phyloP scores from a whole-genome alignment of 164 flowering plant species.

The Buxus sempervirens region DNA sequence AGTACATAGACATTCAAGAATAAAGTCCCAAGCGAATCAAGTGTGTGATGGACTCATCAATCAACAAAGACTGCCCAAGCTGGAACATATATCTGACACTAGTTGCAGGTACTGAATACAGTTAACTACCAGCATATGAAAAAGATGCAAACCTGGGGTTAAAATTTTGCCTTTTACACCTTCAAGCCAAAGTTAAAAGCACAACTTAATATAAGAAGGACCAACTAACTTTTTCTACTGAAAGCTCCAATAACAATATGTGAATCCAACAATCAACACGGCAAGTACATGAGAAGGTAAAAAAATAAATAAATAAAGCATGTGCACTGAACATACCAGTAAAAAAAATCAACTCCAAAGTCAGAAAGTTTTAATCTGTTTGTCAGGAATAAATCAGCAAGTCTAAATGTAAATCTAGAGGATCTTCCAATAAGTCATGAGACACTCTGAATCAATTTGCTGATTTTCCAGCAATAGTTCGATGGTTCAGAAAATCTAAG shows the following conservation, averaged over 20 bases:
- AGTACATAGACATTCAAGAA: background rate
- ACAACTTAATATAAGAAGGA: background rate
- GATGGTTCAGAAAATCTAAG: too few relatives aligned
- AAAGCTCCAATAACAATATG: background rate
- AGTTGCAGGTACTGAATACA: too few relatives aligned
- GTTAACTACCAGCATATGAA: background rate
- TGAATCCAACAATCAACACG: background rate
- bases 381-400: too few relatives aligned
- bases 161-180: background rate
- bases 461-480: too few relatives aligned
- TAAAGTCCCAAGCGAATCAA: background rate
- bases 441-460: too few relatives aligned
- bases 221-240: background rate
- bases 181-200: background rate
- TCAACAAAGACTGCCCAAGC: background rate
- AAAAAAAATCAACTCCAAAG: background rate
- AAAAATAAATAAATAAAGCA: background rate
- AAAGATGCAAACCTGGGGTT: background rate
- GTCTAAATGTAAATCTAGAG: too few relatives aligned
- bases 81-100: background rate
- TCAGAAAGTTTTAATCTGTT: too few relatives aligned
- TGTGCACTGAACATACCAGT: background rate
- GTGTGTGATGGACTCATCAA: background rate
- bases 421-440: too few relatives aligned
- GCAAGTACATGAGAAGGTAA: background rate